A percentile compares a stretch with the other conserved stretches of the same genome.
Evolutionary conservation across 2,329 filamentous ascomycete species (phyloP).

Genomic region (Dothistroma septosporum): DNA sequence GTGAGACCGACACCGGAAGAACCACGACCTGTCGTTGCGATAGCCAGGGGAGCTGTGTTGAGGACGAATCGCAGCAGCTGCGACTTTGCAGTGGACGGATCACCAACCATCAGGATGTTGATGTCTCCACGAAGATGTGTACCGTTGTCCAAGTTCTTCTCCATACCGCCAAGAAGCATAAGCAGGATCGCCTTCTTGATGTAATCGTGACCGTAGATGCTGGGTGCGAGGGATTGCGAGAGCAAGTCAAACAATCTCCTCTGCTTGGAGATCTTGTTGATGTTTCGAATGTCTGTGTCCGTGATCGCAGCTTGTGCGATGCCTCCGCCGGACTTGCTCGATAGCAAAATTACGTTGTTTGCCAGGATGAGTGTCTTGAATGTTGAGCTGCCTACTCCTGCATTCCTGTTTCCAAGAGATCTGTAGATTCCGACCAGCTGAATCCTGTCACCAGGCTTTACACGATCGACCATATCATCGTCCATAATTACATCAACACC

Average conservation of each 20-base stretch:
- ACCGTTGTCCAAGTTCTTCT: constrained; percentile 97
- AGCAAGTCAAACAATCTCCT: constrained; percentile 88
- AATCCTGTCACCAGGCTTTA: constrained; percentile 93
- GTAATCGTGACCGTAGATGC: constrained; percentile 94
- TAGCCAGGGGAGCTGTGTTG: constrained; percentile 92
- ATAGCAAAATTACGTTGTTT: constrained; percentile 91
- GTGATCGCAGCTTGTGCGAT: constrained; percentile 90
- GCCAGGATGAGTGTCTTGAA: constrained; percentile 93
- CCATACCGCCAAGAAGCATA: constrained; percentile 91
- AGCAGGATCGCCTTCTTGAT: constrained; percentile 97
- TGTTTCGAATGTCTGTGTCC: constrained; percentile 95
- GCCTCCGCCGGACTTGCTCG: constrained; percentile 91
- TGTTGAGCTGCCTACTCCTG: constrained; percentile 80
- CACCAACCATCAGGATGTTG: constrained; percentile 98
- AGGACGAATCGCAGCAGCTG: constrained; percentile 93
- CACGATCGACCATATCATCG: constrained; percentile 89
- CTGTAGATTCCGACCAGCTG: constrained; percentile 96
- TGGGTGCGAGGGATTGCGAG: constrained; percentile 89
- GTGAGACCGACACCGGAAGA: constrained; percentile 98
- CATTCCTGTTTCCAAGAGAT: constrained; percentile 90
- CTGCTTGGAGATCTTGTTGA: constrained; percentile 95
- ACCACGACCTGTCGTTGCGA: constrained; percentile 89
- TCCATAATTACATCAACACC: constrained; percentile 96
- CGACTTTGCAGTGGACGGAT: constrained; percentile 98
- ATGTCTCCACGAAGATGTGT: constrained; percentile 98